Evolutionary conservation across 306 rosid species (phyloP).

Genomic region (Cucumis cinereus): DNA sequence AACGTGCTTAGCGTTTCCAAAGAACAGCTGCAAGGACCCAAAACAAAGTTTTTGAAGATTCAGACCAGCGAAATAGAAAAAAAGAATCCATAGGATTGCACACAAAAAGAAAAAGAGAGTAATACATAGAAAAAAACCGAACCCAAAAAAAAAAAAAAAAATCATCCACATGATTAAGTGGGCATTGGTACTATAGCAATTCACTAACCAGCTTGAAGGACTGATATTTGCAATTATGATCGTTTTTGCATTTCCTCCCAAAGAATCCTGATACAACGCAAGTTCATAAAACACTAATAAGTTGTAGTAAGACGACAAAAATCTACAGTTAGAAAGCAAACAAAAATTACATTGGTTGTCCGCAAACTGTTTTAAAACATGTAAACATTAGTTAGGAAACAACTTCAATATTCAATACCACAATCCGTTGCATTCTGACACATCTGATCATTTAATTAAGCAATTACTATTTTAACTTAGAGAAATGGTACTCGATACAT

Average conservation of each 20-base stretch:
- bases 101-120: not conserved
- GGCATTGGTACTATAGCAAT: constrained; percentile 7
- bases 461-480: not conserved
- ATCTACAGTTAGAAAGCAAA: not conserved
- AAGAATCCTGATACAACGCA: constrained; percentile 69
- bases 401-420: not conserved
- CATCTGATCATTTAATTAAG: no score
- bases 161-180: constrained; percentile 4
- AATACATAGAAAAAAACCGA: not conserved
- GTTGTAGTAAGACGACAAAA: not conserved
- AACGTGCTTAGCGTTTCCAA: constrained; percentile 95
- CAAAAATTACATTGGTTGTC: not conserved
- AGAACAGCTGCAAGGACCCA: constrained; percentile 64
- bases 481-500: not conserved
- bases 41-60: not conserved
- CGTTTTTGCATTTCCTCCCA: constrained; percentile 92
- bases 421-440: not conserved
- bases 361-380: not conserved
- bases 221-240: constrained; percentile 84
- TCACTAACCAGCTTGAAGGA: constrained; percentile 80
- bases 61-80: not conserved
- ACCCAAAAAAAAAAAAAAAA: not conserved
- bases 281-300: constrained; percentile 6
- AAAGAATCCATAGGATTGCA: not conserved
- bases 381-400: not conserved